Conservation (phyloP, 345 rosid genomes). For the Eutrema heterophyllum region DNA sequence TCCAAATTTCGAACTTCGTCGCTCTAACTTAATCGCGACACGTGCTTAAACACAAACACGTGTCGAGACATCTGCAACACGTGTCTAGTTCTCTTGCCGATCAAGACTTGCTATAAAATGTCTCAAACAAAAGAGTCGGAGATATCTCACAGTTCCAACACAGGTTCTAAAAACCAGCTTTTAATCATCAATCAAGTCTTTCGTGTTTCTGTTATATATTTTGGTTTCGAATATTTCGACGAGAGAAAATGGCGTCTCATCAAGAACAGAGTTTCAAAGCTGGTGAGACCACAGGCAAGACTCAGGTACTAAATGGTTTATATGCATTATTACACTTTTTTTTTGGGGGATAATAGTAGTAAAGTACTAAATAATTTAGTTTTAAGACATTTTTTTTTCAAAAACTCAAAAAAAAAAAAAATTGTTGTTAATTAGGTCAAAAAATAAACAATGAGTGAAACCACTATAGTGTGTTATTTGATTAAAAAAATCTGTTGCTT, state of each 20-base stretch:
- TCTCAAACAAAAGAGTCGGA: not conserved
- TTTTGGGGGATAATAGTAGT: not conserved
- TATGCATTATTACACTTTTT: not conserved
- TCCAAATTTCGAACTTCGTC: conserved; percentile 4
- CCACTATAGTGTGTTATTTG: not conserved
- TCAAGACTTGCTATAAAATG: not conserved
- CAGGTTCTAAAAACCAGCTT: not conserved
- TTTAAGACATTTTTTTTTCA: too few species aligned
- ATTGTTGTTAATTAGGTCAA: not conserved
- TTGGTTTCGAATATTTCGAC: not conserved
- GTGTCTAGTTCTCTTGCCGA: conserved; percentile 1
- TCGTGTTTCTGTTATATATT: not conserved
- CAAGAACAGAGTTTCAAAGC: conserved; percentile 39
- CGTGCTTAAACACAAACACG: conserved; percentile 7
- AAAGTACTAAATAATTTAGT: not conserved
- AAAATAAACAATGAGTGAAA: not conserved
- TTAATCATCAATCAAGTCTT: not conserved
- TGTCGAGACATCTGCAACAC: not conserved
- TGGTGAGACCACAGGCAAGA: conserved; percentile 44
- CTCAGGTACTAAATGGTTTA: conserved; percentile 32
- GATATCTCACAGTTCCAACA: not conserved
- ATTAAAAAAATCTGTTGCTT: not conserved
- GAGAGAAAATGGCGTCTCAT: conserved; percentile 44
- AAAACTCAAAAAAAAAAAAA: not conserved
- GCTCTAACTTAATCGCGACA: not conserved